These are phyloP conservation scores for Psilocybe azurescens DNA, from an alignment of 768 basidiomycete species.

Conservation along the genomic window DNA sequence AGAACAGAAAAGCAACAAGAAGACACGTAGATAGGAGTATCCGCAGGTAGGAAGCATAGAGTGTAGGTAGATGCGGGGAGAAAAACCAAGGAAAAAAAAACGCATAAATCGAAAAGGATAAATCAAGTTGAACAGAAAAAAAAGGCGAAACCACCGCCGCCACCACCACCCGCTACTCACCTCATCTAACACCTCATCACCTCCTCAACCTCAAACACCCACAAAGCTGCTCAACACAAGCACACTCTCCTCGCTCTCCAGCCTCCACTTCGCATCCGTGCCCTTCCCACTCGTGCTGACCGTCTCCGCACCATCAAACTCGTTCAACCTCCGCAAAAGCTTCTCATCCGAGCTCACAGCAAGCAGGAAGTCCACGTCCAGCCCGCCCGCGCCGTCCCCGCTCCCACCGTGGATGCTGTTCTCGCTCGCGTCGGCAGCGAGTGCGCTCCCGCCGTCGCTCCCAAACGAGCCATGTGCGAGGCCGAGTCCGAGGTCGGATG, in stretches of 20 bases:
- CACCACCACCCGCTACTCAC: too few relatives aligned
- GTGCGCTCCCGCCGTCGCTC: neutral
- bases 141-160: too few relatives aligned
- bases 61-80: too few relatives aligned
- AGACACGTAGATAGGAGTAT: too few relatives aligned
- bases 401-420: conserved; percentile 11
- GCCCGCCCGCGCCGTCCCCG: conserved; percentile 25
- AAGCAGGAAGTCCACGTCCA: conserved; percentile 57
- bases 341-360: conserved; percentile 81
- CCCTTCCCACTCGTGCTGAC: conserved; percentile 72
- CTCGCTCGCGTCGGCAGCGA: neutral
- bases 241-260: conserved; percentile 40
- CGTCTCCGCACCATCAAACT: conserved; percentile 75
- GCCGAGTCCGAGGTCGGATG: neutral
- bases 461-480: too few relatives aligned
- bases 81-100: too few relatives aligned
- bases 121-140: too few relatives aligned
- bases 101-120: too few relatives aligned
- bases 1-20: too few relatives aligned
- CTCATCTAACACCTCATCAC: too few relatives aligned
- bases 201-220: conserved; percentile 5
- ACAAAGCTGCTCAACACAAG: conserved; percentile 35
- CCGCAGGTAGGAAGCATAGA: too few relatives aligned
- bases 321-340: conserved; percentile 74
- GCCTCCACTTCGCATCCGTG: conserved; percentile 81